These are phyloP conservation scores for Yarrowia galli DNA, from an alignment of 1,139 yeast species.

Conservation along the genomic window DNA sequence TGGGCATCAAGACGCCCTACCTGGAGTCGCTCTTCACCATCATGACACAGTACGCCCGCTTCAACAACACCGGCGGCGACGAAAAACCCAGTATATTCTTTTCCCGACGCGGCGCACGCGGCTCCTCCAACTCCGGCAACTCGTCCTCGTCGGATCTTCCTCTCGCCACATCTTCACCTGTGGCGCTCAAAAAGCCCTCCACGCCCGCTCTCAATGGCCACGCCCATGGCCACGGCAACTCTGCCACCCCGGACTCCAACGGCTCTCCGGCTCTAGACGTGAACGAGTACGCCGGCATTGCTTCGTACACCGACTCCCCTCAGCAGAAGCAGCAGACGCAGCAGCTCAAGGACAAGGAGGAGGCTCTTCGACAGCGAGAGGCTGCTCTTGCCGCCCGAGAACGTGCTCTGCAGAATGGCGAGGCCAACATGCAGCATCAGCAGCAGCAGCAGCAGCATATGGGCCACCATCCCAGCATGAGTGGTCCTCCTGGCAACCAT, in stretches of 20 bases:
- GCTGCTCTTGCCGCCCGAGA: slow-evolving; percentile 44
- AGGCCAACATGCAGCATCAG: slow-evolving; percentile 22
- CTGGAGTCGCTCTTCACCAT: slow-evolving; percentile 85
- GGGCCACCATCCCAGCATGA: slow-evolving; percentile 12
- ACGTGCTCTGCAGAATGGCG: slow-evolving; percentile 41
- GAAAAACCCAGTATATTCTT: slow-evolving; percentile 30
- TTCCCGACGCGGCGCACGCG: slow-evolving; percentile 21
- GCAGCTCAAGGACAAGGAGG: slow-evolving; percentile 43
- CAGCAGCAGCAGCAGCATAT: slow-evolving; percentile 16
- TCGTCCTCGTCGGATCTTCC: slow-evolving; percentile 27
- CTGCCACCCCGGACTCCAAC: slow-evolving; percentile 31
- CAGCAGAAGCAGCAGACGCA: slow-evolving; percentile 34
- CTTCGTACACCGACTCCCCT: slow-evolving; percentile 25
- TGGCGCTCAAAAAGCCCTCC: slow-evolving; percentile 35
- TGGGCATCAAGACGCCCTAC: slow-evolving; percentile 85
- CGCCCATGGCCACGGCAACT: slow-evolving; percentile 34
- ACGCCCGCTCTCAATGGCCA: slow-evolving; percentile 21
- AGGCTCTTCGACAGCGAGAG: slow-evolving; percentile 43
- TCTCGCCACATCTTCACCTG: slow-evolving; percentile 28
- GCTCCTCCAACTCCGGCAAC: slow-evolving; percentile 5
- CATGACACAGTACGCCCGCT: slow-evolving; percentile 65
- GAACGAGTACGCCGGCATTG: slow-evolving; percentile 35
- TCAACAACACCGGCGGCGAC: slow-evolving; percentile 20
- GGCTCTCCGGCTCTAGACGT: slow-evolving; percentile 27
- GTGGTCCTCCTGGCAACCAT: slow-evolving; percentile 40